Evolutionary conservation across 306 rosid genomes (phyloP).

Genomic region (Ammopiptanthus mongolicus): DNA sequence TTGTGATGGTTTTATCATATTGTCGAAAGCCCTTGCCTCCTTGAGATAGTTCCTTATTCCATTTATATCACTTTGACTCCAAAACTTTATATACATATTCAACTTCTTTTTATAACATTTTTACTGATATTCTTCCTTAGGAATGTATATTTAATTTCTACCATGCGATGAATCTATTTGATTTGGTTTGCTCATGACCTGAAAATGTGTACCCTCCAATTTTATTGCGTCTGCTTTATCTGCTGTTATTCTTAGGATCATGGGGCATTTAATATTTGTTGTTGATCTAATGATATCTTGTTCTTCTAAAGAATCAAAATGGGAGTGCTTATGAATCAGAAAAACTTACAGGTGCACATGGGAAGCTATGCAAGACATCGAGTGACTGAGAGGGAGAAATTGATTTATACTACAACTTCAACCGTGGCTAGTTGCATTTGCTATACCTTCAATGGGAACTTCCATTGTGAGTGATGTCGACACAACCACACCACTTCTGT

Average conservation of each 20-base stretch:
- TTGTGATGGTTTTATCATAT: slow-evolving; percentile 89
- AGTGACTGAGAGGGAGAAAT: background rate
- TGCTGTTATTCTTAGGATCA: slow-evolving; percentile 5
- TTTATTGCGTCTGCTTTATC: background rate
- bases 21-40: slow-evolving; percentile 47
- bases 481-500: background rate
- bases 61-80: background rate
- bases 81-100: background rate
- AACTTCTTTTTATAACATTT: background rate
- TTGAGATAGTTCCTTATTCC: slow-evolving; percentile 9
- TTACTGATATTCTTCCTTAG: slow-evolving; percentile 10
- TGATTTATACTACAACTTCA: background rate
- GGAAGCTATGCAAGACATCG: too few species aligned
- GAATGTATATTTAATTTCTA: slow-evolving; percentile 16
- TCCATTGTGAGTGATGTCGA: background rate
- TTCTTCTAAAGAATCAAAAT: background rate
- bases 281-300: background rate
- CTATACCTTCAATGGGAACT: background rate
- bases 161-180: too few species aligned
- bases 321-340: background rate
- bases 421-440: background rate
- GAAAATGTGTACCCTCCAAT: slow-evolving; percentile 13
- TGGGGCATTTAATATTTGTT: background rate
- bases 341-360: too few species aligned
- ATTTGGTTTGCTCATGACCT: background rate